Conservation (phyloP, 106 monocot genomes). For the Narthecium ossifragum region DNA sequence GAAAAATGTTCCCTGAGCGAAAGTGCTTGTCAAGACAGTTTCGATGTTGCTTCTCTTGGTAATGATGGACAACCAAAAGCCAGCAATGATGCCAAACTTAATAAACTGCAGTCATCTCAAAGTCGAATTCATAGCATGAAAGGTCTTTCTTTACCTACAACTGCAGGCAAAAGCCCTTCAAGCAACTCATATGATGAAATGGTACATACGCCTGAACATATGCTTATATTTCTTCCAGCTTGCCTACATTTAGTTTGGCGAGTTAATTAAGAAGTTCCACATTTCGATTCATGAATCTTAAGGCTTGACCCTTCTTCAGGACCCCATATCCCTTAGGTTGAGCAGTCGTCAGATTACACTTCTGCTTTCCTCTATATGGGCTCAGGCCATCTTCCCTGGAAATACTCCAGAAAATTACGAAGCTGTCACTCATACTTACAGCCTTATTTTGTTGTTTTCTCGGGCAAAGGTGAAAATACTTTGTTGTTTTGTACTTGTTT, state of each 20-base stretch:
- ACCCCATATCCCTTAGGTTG: constrained; percentile 53
- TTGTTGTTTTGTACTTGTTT: not conserved
- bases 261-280: too few relatives aligned
- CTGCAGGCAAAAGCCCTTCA: constrained; percentile 23
- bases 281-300: too few relatives aligned
- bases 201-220: too few relatives aligned
- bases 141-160: constrained; percentile 9
- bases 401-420: constrained; percentile 88
- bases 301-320: constrained; percentile 39
- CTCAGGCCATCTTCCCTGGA: constrained; percentile 62
- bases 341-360: constrained; percentile 64
- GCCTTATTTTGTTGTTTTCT: constrained; percentile 74
- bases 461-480: constrained; percentile 51
- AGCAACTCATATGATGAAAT: constrained; percentile 23
- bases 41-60: constrained; percentile 12
- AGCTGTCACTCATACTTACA: constrained; percentile 88
- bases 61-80: constrained; percentile 20
- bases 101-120: constrained; percentile 42
- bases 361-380: constrained; percentile 81
- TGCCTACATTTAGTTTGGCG: too few relatives aligned
- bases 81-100: constrained; percentile 24
- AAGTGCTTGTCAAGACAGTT: constrained; percentile 19
- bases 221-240: not conserved
- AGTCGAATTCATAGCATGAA: constrained; percentile 32
- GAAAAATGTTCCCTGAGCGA: constrained; percentile 35